Conservation (phyloP, 148 eudicot genomes). For the Chenopodium berlandieri region DNA sequence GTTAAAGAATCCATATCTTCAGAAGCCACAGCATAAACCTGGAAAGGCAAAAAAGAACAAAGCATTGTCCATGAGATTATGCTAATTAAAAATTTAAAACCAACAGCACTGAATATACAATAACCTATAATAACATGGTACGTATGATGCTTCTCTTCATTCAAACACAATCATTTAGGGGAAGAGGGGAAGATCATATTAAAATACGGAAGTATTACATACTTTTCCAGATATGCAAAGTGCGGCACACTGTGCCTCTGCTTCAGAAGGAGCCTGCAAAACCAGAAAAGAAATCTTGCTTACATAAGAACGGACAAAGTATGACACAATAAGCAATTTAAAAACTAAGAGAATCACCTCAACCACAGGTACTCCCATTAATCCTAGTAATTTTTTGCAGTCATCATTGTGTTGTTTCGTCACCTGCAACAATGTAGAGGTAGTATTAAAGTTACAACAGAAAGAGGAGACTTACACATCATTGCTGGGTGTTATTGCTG, state of each 20-base stretch:
- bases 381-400: constrained; percentile 79
- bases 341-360: constrained; percentile 48
- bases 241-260: constrained; percentile 96
- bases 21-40: constrained; percentile 98
- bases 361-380: constrained; percentile 97
- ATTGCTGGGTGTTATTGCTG: background rate
- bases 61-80: constrained; percentile 2
- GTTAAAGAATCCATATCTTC: constrained; percentile 99
- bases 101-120: background rate
- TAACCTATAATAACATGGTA: background rate
- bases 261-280: constrained; percentile 93
- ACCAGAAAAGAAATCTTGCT: constrained; percentile 18
- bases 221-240: constrained; percentile 94
- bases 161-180: background rate
- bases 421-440: constrained; percentile 45
- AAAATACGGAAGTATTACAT: constrained; percentile 22
- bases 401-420: constrained; percentile 94
- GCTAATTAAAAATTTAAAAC: background rate
- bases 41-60: constrained; percentile 8
- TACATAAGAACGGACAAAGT: constrained; percentile 10
- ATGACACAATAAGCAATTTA: background rate
- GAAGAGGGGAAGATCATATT: background rate
- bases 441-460: background rate
- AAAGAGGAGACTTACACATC: background rate
- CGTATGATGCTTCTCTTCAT: background rate